Percentiles rank a stretch among this genome's conserved stretches.
phyloP scores from a whole-genome alignment of 768 basidiomycete species.

The Tricholoma matsutake region DNA sequence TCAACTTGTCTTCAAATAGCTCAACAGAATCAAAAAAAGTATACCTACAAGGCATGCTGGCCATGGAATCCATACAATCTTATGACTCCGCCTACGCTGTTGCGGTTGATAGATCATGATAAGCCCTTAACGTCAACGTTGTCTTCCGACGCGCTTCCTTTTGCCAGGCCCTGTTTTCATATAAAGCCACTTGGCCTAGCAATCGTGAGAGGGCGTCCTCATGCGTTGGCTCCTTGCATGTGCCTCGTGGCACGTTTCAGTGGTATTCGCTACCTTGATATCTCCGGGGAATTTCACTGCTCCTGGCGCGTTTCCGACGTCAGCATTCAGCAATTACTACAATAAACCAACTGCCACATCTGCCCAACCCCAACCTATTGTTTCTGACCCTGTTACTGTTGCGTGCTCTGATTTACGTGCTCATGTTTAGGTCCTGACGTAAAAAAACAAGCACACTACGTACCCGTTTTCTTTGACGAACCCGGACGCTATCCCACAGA shows the following conservation, averaged over 20 bases:
- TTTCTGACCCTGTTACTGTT: slow-evolving; percentile 70
- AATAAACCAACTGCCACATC: slow-evolving; percentile 71
- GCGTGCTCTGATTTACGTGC: slow-evolving; percentile 8
- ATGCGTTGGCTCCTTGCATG: slow-evolving; percentile 1
- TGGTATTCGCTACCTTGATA: slow-evolving; percentile 18
- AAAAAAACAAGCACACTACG: slow-evolving; percentile 42
- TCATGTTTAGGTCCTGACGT: background rate
- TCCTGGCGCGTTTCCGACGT: slow-evolving; percentile 63
- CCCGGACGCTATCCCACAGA: slow-evolving; percentile 55
- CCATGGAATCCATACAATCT: too few relatives aligned
- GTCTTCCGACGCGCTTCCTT: background rate
- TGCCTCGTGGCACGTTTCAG: slow-evolving; percentile 5
- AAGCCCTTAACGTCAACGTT: background rate
- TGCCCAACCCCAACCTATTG: slow-evolving; percentile 72
- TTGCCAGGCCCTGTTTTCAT: background rate
- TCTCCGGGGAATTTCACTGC: slow-evolving; percentile 50
- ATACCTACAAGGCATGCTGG: too few relatives aligned
- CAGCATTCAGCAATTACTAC: slow-evolving; percentile 62
- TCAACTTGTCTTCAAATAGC: too few relatives aligned
- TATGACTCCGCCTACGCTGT: too few relatives aligned
- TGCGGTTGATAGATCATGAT: background rate
- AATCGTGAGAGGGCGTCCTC: background rate
- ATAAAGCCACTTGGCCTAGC: background rate
- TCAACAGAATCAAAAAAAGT: too few relatives aligned
- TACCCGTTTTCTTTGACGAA: slow-evolving; percentile 64